Conservation (phyloP, 805 yeast species). For the Kuraishia cidri region DNA sequence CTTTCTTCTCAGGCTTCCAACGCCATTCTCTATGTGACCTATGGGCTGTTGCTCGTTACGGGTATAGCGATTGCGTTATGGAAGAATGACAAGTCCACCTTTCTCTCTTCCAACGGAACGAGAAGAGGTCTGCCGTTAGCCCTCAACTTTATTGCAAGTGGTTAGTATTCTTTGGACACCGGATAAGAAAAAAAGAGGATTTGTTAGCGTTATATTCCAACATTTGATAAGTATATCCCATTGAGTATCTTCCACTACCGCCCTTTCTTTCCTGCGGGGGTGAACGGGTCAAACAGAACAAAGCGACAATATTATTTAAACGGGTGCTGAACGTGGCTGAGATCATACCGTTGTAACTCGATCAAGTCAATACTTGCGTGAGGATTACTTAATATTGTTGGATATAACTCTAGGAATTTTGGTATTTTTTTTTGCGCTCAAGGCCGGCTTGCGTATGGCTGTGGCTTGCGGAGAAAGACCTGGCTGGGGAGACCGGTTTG, state of each 20-base stretch:
- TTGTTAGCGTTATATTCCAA: no score
- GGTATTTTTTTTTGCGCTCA: not conserved
- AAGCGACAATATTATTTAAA: constrained; percentile 22
- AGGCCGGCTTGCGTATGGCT: no score
- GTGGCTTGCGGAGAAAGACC: no score
- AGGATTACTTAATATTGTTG: constrained; percentile 42
- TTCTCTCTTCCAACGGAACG: constrained; percentile 72
- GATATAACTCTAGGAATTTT: constrained; percentile 7
- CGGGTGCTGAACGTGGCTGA: constrained; percentile 57
- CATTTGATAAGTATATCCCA: no score
- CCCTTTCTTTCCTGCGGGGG: not conserved
- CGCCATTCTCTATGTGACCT: constrained; percentile 56
- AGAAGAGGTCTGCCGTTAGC: constrained; percentile 76
- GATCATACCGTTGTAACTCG: constrained; percentile 73
- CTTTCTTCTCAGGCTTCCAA: constrained; percentile 27
- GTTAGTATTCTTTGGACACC: constrained; percentile 47
- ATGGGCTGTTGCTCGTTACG: constrained; percentile 40
- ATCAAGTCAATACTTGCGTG: constrained; percentile 80
- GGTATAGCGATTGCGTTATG: constrained; percentile 53
- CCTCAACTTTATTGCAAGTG: constrained; percentile 84
- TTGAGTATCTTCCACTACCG: not conserved
- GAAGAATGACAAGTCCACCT: constrained; percentile 41
- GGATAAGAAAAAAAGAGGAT: no score
- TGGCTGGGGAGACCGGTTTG: no score
- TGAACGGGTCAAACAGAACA: no score